Evolutionary conservation across 2,329 filamentous ascomycete species (phyloP), one percentile per base, ranked within the genome.

Genomic region (Epichloe sp.): DNA sequence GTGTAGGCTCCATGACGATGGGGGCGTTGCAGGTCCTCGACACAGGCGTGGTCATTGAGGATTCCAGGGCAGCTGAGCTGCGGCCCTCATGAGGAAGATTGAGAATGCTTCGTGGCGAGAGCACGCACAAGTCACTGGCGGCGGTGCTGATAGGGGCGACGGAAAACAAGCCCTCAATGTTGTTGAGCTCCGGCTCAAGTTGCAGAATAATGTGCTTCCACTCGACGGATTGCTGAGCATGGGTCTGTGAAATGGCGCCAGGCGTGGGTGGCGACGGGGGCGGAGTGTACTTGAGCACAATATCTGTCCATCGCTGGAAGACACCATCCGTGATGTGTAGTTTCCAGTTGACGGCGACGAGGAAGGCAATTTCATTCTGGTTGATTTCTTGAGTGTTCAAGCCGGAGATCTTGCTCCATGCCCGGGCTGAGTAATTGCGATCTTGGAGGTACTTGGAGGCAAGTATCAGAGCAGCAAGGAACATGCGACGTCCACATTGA

Each of bases 351-450:
- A 98, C 88, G 44, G 90, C 87, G 54, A 85, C 72, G 45, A 98
- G 77, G 65, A 97, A 98, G 17, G 87, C 83, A 67, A 94, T 85
- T 71, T 98, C 93, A 66, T 97, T 97, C 63, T 89, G 85, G 69
- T 97, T 97, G 68, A 98, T 97, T 70, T 98, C 93, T 52, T 80
- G 75, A 3, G 89, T 90, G 65, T 87, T 88, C 52, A 98, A 75
- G n/a, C 93, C 93, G 17, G 93, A 97, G 60, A 98, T 98, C 75
- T 95, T 97, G 68, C 91, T 97, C 93, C 93, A 98, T 42, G 93
- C 93, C 51, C 91, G 84, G 47, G 93, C 89, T 14, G 93, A 97
- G 70, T 95, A 98, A 71, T 97, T 98, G 59, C 91, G 85, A 66
- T 98, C 93, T 69, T 98, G 93, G 45, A 98, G 75, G 65, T 97